Base-by-base conservation (phyloP, 2,329 filamentous ascomycete species). In the Cytospora piceae region DNA sequence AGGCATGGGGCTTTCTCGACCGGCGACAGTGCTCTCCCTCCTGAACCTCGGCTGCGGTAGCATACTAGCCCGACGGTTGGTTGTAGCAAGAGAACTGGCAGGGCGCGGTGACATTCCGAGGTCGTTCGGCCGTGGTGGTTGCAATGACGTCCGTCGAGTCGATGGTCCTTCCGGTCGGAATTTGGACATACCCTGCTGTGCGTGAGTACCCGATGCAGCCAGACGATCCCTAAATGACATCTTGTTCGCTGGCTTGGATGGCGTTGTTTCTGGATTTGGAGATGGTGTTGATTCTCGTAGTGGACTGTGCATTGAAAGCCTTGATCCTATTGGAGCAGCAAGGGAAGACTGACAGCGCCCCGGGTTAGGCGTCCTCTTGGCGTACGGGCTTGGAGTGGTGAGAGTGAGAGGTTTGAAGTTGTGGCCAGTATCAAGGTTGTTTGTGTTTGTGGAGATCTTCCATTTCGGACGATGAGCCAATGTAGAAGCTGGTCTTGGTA, bases 361-460 rank as follows among this genome's bases (percentile, higher is more conserved):
- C 2, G 77, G 72, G 12, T 61, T 68, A 15, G 63, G 49, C n/a
- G 73, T 77, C 71, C 79, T 77, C 71, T 79, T 85, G 6, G 83
- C 76, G 67, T 85, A 85, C 0, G 86, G 83, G 68, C 84, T 87
- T 0, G 87, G 85, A 1, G 85, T 86, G 8, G 85, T 87, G 54
- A 86, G 77, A 42, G 77, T 85, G 14, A 89, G 77, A 14, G 89
- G 85, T 71, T 86, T 89, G 77, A 87, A 90, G 74, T 87, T 86
- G 74, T 90, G 88, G 31, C 88, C 87, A n/a, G 86, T 84, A 37
- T 89, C 83, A n/a, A 87, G 79, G 67, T 87, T 84, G 8, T 79
- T 78, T 5, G 85, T 84, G 71, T 90, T 92, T 7, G 87, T 86
- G 34, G 88, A 90, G 14, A 72, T 73, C 73, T 89, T 94, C 92